phyloP scores from a whole-genome alignment of 306 rosid genomes.

The Potentilla sterilis region DNA sequence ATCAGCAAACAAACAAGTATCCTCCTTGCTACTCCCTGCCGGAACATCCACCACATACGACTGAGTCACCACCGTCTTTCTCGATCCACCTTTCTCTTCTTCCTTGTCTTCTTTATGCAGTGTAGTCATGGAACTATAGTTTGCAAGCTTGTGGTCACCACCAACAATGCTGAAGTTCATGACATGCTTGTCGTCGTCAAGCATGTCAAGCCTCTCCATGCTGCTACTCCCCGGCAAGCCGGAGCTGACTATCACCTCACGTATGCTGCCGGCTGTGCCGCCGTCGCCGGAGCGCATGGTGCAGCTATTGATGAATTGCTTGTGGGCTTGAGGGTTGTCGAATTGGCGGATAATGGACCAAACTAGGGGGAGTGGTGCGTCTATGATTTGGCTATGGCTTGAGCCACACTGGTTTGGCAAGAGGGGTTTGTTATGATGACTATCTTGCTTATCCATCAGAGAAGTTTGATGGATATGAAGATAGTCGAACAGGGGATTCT shows the following conservation, averaged over 20 bases:
- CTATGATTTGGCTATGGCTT: slow-evolving; percentile 40
- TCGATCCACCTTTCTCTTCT: slow-evolving; percentile 15
- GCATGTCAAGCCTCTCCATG: slow-evolving; percentile 52
- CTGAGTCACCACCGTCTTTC: slow-evolving; percentile 50
- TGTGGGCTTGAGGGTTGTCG: slow-evolving; percentile 53
- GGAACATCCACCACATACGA: slow-evolving; percentile 73
- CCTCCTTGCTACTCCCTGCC: slow-evolving; percentile 46
- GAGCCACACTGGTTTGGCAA: slow-evolving; percentile 31
- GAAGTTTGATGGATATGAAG: not conserved
- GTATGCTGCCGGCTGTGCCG: slow-evolving; percentile 48
- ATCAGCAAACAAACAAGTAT: slow-evolving; percentile 54
- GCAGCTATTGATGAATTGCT: slow-evolving; percentile 53
- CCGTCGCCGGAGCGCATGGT: slow-evolving; percentile 43
- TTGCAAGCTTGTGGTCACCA: slow-evolving; percentile 60
- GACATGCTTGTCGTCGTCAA: slow-evolving; percentile 51
- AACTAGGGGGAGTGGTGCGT: slow-evolving; percentile 53
- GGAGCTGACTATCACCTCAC: slow-evolving; percentile 42
- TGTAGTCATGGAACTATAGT: slow-evolving; percentile 52
- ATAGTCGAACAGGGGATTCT: not conserved
- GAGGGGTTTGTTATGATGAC: not conserved
- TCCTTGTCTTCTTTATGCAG: slow-evolving; percentile 40
- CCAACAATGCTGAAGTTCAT: slow-evolving; percentile 61
- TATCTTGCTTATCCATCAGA: not conserved
- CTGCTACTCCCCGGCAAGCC: slow-evolving; percentile 60
- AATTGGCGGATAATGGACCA: slow-evolving; percentile 61